Base-by-base conservation (phyloP, 495 filamentous ascomycete genomes). In the Penicillium steckii region DNA sequence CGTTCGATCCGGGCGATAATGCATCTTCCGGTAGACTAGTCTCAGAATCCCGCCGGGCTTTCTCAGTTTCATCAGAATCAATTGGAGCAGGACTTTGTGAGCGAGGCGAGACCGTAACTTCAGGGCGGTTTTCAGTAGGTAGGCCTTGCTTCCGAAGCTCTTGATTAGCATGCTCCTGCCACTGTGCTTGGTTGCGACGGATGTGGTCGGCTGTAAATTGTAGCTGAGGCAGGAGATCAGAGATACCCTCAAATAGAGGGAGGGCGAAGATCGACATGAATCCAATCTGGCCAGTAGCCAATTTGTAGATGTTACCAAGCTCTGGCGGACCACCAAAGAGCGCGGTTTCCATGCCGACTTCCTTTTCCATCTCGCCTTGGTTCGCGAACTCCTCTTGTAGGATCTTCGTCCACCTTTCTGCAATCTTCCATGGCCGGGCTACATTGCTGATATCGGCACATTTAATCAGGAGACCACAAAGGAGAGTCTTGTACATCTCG, bases 401-500 rank as follows among this genome's bases (percentile, higher is more conserved):
- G 44, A 94, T 91, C 62, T 83, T 80, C 47, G 93, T 94, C 94
- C 94, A 98, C 61, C 85, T 77, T 18, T 85, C 76, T 18, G 94
- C 94, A 26, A 89, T 79, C 27, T 87, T 80, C 70, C 92, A 91
- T 50, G 84, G 85, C 49, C 92, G 85, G 26, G 92, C 90, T 60
- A 98, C 95, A 65, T 98, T 98, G 71, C 94, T 96, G 66, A 98
- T 97, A 66, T 98, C 94, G 23, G 94, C 94, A 66, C 94, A 97
- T 63, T 98, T 98, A 72, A 98, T 97, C 42, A 98, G 71, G 41
- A 98, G 70, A 21, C 90, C 89, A 67, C 94, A 97, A 3, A 86
- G 69, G 30, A 97, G 75, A 2, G 87, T 86, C 56, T 85, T 86
- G 57, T 90, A 82, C 50, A 92, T 84, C 23, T 85, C 81, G 8